Base-by-base conservation (phyloP, 805 yeast species). In the Candida manassasensis region DNA sequence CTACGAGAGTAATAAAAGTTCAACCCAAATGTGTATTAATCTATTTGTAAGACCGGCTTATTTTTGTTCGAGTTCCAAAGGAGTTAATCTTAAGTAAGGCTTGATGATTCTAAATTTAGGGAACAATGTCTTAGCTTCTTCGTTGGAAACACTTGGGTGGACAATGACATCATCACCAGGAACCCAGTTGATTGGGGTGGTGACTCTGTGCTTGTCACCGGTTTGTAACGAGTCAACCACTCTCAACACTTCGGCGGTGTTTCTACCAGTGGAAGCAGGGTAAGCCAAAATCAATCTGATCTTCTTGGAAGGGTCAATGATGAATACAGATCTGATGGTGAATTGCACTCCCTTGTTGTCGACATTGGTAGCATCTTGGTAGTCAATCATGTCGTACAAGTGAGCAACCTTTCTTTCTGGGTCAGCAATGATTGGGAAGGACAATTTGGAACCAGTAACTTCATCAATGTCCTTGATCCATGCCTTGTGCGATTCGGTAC, bases 381-480 rank as follows among this genome's bases (percentile, higher is more conserved):
- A 73, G 52, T 81, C 84, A 50, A 81, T 71, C 86, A 81, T 81
- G 53, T 81, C 87, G 55, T 70, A 81, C 42, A 67, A 59, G 47
- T 57, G 61, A 50, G 96, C 86, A 43, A 88, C 88, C 59, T 87
- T 81, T 67, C 88, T 82, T 53, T 79, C 77, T 44, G 77, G 74
- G 58, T 88, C 97, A 48, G 95, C 95, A 58, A 88, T 81, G 65
- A 88, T 84, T 52, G 97, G 97, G 79, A 84, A 89, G 39, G 76
- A 60, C 62, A 88, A 84, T 51, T 77, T 73, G 54, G 81, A 69
- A 45, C 90, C 85, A 37, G 88, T 73, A 41, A 82, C 75, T 57
- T 87, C 95, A 58, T 88, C 93, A 51, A 88, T 88, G 60, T 88
- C 97, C 63, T 81, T 79, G 61, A 86, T 77, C 97, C 97, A 88